Percentiles rank a stretch among this genome's conserved stretches.
phyloP scores from a whole-genome alignment of 2,329 filamentous ascomycete genomes.

The Aspergillus quadricinctus region DNA sequence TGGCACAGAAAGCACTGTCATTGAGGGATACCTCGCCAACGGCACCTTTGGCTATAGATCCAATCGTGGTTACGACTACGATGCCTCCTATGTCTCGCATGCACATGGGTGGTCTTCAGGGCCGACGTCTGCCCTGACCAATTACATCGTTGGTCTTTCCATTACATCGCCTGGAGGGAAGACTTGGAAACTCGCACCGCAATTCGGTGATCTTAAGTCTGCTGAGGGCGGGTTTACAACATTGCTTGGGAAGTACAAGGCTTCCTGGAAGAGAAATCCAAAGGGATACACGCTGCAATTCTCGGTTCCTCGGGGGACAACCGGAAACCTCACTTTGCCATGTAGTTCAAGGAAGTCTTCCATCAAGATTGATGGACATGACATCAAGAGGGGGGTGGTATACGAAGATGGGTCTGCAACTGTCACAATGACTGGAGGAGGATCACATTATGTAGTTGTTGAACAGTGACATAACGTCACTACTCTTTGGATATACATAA shows the following conservation, averaged over 20 bases:
- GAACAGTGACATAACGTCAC: no score
- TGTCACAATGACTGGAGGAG: slow-evolving; percentile 17
- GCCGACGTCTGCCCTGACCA: slow-evolving; percentile 41
- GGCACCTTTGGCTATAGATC: slow-evolving; percentile 56
- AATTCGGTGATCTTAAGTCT: slow-evolving; percentile 40
- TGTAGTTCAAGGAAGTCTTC: slow-evolving; percentile 20
- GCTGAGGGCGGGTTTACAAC: slow-evolving; percentile 47
- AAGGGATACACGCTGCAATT: slow-evolving; percentile 19
- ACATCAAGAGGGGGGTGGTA: slow-evolving; percentile 12
- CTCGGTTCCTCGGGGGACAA: slow-evolving; percentile 18
- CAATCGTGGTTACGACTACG: slow-evolving; percentile 49
- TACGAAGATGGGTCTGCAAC: slow-evolving; percentile 19
- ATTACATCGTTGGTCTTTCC: slow-evolving; percentile 43
- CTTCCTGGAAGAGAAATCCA: slow-evolving; percentile 14
- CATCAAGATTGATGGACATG: slow-evolving; percentile 20
- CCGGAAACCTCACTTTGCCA: slow-evolving; percentile 20
- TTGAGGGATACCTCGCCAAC: slow-evolving; percentile 56
- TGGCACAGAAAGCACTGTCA: slow-evolving; percentile 55
- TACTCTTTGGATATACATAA: neutral
- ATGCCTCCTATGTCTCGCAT: slow-evolving; percentile 42
- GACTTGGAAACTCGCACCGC: slow-evolving; percentile 43
- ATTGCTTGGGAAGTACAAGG: slow-evolving; percentile 39
- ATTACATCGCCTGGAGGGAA: slow-evolving; percentile 38
- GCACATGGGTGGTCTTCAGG: slow-evolving; percentile 42
- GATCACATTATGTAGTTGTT: slow-evolving; percentile 20